Percentiles rank a stretch among this genome's conserved stretches.
phyloP scores from a whole-genome alignment of 768 basidiomycete species.

The Termitomyces sp. region DNA sequence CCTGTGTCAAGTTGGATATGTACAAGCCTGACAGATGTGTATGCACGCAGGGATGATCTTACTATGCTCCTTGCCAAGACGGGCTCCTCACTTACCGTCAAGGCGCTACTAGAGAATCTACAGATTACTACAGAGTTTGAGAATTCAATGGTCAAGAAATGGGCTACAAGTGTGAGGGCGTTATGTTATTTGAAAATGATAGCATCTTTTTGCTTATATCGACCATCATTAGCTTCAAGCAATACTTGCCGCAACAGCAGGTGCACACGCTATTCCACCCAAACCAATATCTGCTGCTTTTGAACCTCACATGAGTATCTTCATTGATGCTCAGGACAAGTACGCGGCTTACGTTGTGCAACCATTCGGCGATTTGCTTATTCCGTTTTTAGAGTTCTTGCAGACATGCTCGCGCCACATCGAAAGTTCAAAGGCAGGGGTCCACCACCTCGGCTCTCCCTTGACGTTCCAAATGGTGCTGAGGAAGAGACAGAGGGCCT shows the following conservation, averaged over 20 bases:
- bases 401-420: slow-evolving; percentile 87
- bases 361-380: neutral
- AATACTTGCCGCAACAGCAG: slow-evolving; percentile 51
- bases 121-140: slow-evolving; percentile 90
- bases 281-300: slow-evolving; percentile 85
- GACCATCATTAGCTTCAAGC: slow-evolving; percentile 46
- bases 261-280: slow-evolving; percentile 42
- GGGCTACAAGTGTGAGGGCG: slow-evolving; percentile 58
- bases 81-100: slow-evolving; percentile 66
- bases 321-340: slow-evolving; percentile 97
- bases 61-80: slow-evolving; percentile 75
- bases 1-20: slow-evolving; percentile 4
- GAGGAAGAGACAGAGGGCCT: slow-evolving; percentile 41
- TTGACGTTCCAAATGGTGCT: slow-evolving; percentile 49
- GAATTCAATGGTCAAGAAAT: slow-evolving; percentile 72
- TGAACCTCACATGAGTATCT: slow-evolving; percentile 87
- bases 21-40: neutral
- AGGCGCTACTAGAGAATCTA: slow-evolving; percentile 77
- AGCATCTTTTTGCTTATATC: neutral
- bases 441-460: slow-evolving; percentile 54
- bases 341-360: slow-evolving; percentile 23
- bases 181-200: neutral
- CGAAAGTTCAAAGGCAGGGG: slow-evolving; percentile 39
- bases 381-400: slow-evolving; percentile 55
- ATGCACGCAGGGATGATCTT: slow-evolving; percentile 66